Conservation (phyloP, 768 basidiomycete species). For the Tremella yokohamensis region DNA sequence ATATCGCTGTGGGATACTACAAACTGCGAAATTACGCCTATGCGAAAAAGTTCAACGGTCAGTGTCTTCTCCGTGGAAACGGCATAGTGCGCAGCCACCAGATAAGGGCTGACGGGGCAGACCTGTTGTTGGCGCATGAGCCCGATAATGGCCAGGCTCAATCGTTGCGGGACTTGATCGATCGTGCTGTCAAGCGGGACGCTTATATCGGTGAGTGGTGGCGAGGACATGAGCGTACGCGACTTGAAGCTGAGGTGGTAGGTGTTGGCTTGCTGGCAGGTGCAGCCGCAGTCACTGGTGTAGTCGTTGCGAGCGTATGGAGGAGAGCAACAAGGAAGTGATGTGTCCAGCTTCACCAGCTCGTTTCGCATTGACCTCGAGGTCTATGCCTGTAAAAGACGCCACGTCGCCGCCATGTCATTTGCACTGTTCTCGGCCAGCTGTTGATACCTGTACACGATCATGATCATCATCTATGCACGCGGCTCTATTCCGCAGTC, state of each 20-base stretch:
- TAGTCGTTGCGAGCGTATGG: constrained; percentile 48
- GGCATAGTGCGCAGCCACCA: neutral
- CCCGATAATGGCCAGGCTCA: constrained; percentile 90
- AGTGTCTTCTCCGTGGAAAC: constrained; percentile 40
- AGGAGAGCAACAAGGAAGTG: constrained; percentile 25
- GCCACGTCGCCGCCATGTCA: too few relatives aligned
- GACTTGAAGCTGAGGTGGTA: constrained; percentile 10
- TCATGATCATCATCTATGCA: neutral
- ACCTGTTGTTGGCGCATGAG: constrained; percentile 81
- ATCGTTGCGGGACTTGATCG: constrained; percentile 78
- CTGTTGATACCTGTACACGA: neutral
- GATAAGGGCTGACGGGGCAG: constrained; percentile 53
- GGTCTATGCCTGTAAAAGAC: neutral
- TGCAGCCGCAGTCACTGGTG: constrained; percentile 70
- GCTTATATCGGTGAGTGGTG: constrained; percentile 67
- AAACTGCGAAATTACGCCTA: constrained; percentile 95
- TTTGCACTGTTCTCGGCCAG: neutral
- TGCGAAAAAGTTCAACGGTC: constrained; percentile 87
- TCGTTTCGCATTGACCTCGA: neutral
- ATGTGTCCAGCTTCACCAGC: neutral
- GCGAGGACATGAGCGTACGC: neutral
- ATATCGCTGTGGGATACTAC: constrained; percentile 91
- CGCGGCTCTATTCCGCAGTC: too few relatives aligned
- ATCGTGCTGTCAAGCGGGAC: constrained; percentile 78
- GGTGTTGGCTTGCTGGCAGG: constrained; percentile 95